These are phyloP conservation scores for Wickerhamiella brachini DNA, from an alignment of 805 yeast species.

Conservation along the genomic window DNA sequence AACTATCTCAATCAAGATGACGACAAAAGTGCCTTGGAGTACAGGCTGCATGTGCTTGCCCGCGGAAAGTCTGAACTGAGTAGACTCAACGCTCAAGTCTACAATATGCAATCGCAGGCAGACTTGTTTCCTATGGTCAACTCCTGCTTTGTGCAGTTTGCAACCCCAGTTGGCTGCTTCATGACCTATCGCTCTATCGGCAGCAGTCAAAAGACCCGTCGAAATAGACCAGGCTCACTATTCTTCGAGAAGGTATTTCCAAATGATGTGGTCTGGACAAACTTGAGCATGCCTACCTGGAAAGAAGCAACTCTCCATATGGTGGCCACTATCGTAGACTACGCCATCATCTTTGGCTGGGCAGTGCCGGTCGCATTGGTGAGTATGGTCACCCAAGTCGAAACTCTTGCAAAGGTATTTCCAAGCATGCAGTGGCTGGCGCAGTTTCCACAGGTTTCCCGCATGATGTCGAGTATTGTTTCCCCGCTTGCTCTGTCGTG, in stretches of 20 bases:
- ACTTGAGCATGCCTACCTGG: slow-evolving; percentile 32
- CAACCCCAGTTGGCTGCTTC: slow-evolving; percentile 41
- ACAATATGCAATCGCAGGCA: slow-evolving; percentile 37
- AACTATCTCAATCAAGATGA: slow-evolving; percentile 45
- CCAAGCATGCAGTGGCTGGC: slow-evolving; percentile 49
- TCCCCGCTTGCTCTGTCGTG: slow-evolving; percentile 55
- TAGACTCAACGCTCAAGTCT: slow-evolving; percentile 48
- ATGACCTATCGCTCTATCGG: slow-evolving; percentile 36
- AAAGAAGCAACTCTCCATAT: slow-evolving; percentile 26
- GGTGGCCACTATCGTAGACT: slow-evolving; percentile 33
- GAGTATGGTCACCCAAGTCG: slow-evolving; percentile 62
- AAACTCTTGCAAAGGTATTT: slow-evolving; percentile 44
- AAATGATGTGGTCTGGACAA: slow-evolving; percentile 58
- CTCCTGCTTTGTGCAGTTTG: slow-evolving; percentile 47
- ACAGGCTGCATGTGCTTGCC: slow-evolving; percentile 27
- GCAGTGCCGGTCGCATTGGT: slow-evolving; percentile 74
- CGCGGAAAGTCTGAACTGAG: slow-evolving; percentile 51
- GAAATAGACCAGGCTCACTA: slow-evolving; percentile 3
- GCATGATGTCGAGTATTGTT: slow-evolving; percentile 43
- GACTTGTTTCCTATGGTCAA: slow-evolving; percentile 20
- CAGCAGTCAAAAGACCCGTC: not conserved
- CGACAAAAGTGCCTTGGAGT: slow-evolving; percentile 7
- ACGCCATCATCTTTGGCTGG: slow-evolving; percentile 49
- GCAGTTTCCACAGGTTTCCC: slow-evolving; percentile 39
- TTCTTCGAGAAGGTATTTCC: slow-evolving; percentile 39